phyloP scores from a whole-genome alignment of 2,329 filamentous ascomycete genomes.

The Epichloe glyceriae region DNA sequence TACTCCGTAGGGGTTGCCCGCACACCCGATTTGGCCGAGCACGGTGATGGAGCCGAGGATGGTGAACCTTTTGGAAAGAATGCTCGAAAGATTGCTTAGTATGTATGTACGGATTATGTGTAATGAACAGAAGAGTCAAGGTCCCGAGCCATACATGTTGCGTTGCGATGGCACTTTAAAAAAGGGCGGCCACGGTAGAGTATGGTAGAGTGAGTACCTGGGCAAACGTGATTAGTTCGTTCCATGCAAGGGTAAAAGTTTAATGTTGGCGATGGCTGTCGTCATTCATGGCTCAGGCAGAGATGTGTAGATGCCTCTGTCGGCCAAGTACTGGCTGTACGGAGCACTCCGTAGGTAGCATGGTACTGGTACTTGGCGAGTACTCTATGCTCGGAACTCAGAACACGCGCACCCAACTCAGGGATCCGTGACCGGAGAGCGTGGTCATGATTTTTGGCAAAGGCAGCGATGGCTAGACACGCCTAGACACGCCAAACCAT shows the following conservation, averaged over 20 bases:
- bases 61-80: too few relatives aligned
- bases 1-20: background rate
- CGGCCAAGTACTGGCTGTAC: background rate
- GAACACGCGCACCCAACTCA: background rate
- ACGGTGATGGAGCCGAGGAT: background rate
- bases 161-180: too few relatives aligned
- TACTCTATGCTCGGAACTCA: background rate
- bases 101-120: too few relatives aligned
- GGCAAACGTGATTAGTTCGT: background rate
- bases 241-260: constrained; percentile 1
- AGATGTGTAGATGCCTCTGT: background rate
- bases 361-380: too few relatives aligned
- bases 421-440: background rate
- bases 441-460: background rate
- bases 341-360: background rate
- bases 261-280: constrained; percentile 3
- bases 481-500: background rate
- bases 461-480: too few relatives aligned
- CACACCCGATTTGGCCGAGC: background rate
- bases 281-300: constrained; percentile 1
- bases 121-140: too few relatives aligned
- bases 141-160: background rate
- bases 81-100: too few relatives aligned
- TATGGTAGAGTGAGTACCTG: background rate
- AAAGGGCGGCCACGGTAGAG: background rate